Evolutionary conservation across 768 basidiomycete genomes (phyloP), one percentile per base, ranked within the genome.

Genomic region (Cystofilobasidium capitatum): DNA sequence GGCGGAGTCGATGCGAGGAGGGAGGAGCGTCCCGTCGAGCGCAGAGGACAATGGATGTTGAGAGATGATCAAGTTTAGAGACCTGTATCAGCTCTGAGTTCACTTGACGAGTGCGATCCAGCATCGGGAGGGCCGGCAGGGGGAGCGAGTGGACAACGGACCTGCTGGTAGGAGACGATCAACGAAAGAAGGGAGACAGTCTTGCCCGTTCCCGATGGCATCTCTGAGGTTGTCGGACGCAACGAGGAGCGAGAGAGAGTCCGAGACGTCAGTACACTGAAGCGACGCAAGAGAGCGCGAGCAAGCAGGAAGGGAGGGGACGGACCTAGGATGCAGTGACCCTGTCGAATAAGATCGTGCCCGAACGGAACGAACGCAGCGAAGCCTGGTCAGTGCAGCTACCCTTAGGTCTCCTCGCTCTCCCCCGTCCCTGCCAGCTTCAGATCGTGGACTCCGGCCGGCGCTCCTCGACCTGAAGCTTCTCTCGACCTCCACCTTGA

Each of bases 131-230:
- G n/a, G n/a, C 7, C 26, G 26, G 5, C 13, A 16, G 29, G 29
- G 39, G 16, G 22, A 40, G 36, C 49, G 40, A 2, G 14, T 31
- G 33, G 33, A n/a, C 3, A 31, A 71, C 78, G 69, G 68, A 89
- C 94, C 81, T 96, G 92, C 78, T 98, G 94, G 75, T 98, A 99
- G 17, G 94, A 96, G 42, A 99, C 88, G 78, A 99, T 99, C 65
- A 99, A 79, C 2, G 90, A 92, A 22, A 99, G 81, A 12, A 99
- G 81, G 14, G 92, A 97, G 31, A 99, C 96, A 0, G 96, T 99
- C 81, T 99, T 99, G 29, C 96, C 96, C 26, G 96, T 99, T 20
- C 96, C 96, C 14, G 96, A 98, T 70, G 96, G 96, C 96, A 99
- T 99, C 80, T 99, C 96, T 42, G 35, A 22, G 0, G 17, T 7